Evolutionary conservation across 495 filamentous ascomycete species (phyloP).

Genomic region (Xylaria longipes): DNA sequence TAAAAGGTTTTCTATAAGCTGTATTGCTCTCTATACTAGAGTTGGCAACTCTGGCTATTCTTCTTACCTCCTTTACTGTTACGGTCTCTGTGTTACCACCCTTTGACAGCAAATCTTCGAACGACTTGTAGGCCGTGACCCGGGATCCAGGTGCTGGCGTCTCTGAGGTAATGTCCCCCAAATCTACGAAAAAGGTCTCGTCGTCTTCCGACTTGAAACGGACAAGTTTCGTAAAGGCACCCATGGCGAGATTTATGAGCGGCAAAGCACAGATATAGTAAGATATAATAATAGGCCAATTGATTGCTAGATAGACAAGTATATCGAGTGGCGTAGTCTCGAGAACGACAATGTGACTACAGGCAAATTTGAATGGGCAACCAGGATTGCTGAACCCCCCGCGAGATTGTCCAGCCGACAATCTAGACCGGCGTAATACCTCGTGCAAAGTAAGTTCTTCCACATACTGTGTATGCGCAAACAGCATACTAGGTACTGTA

Average conservation of each 20-base stretch:
- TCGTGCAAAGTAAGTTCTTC: neutral
- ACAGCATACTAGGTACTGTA: neutral
- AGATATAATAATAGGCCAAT: neutral
- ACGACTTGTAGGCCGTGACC: slow-evolving; percentile 26
- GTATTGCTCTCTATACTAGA: neutral
- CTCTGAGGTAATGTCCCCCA: neutral
- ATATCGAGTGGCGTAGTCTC: neutral
- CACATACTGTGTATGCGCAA: neutral
- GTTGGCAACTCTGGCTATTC: neutral
- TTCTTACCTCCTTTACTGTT: slow-evolving; percentile 38
- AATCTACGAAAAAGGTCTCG: slow-evolving; percentile 9
- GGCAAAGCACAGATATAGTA: no score
- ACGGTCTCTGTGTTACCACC: slow-evolving; percentile 23
- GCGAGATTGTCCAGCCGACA: neutral
- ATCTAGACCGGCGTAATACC: neutral
- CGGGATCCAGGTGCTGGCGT: slow-evolving; percentile 26
- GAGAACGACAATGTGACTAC: neutral
- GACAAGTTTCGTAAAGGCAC: slow-evolving; percentile 19
- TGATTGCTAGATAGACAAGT: neutral
- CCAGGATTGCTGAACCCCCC: neutral
- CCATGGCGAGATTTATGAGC: neutral
- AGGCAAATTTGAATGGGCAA: neutral
- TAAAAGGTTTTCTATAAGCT: neutral
- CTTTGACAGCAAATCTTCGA: slow-evolving; percentile 28
- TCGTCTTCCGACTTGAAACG: slow-evolving; percentile 20